Evolutionary conservation across 2,329 filamentous ascomycete species (phyloP).

Genomic region (Aspergillus uvarum): DNA sequence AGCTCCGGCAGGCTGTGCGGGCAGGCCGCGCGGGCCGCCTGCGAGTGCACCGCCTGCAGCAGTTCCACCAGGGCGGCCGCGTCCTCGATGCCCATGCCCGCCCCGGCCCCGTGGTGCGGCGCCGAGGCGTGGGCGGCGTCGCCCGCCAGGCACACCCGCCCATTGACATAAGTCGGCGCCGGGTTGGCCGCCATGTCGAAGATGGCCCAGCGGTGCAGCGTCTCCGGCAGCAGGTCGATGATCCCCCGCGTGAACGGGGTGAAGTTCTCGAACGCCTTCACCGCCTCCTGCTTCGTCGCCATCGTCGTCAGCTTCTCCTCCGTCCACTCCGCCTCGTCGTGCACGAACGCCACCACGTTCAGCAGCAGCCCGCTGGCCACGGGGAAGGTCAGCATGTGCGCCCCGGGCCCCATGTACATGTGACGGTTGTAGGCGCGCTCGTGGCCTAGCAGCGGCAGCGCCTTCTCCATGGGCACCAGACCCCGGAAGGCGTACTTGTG

Average conservation of each 20-base stretch:
- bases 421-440: constrained; percentile 50
- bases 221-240: constrained; percentile 43
- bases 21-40: background rate
- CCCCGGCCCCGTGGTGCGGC: constrained; percentile 14
- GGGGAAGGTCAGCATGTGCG: constrained; percentile 59
- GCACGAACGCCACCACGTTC: constrained; percentile 24
- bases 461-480: constrained; percentile 59
- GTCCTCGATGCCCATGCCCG: constrained; percentile 14
- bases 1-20: no score
- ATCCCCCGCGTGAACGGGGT: constrained; percentile 46
- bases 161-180: background rate
- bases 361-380: constrained; percentile 15
- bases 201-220: constrained; percentile 12
- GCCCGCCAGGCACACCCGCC: constrained; percentile 11
- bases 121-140: constrained; percentile 16
- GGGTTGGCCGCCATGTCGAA: constrained; percentile 12
- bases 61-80: constrained; percentile 8
- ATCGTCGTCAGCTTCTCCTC: constrained; percentile 3
- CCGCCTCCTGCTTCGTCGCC: constrained; percentile 7
- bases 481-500: constrained; percentile 62
- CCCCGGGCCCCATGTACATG: constrained; percentile 57
- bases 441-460: constrained; percentile 49
- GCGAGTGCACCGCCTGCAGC: constrained; percentile 1
- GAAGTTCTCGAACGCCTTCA: background rate
- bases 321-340: constrained; percentile 15